A percentile compares a stretch with the other conserved stretches of the same genome.
Evolutionary conservation across 345 rosid species (phyloP).

Genomic region (Boechera stricta): DNA sequence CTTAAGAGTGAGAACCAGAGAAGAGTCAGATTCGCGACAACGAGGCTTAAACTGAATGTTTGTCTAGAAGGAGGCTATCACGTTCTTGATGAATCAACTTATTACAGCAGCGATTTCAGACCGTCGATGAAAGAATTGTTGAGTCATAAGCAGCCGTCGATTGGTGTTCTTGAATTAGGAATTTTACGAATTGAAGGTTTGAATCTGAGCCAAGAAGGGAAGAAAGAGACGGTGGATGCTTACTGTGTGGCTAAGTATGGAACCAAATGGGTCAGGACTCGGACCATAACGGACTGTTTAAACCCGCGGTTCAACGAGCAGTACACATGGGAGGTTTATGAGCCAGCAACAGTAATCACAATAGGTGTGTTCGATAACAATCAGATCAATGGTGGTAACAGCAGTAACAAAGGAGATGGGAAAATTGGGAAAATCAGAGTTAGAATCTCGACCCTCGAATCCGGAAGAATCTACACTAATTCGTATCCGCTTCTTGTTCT

Average conservation of each 20-base stretch:
- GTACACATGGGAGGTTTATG: conserved; percentile 95
- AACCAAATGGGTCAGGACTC: conserved; percentile 91
- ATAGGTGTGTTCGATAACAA: conserved; percentile 87
- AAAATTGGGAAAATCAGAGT: conserved; percentile 83
- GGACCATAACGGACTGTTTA: conserved; percentile 70
- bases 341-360: conserved; percentile 86
- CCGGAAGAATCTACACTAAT: conserved; percentile 82
- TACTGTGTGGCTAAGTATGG: conserved; percentile 99
- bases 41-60: conserved; percentile 63
- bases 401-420: conserved; percentile 51
- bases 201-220: conserved; percentile 74
- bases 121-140: conserved; percentile 86
- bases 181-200: conserved; percentile 74
- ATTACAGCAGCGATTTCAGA: conserved; percentile 91
- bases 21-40: conserved; percentile 66
- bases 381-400: conserved; percentile 56
- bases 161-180: conserved; percentile 88
- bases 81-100: conserved; percentile 91
- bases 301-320: conserved; percentile 94
- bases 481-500: conserved; percentile 84
- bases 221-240: conserved; percentile 79
- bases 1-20: conserved; percentile 64
- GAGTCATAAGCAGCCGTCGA: conserved; percentile 56
- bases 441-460: conserved; percentile 82
- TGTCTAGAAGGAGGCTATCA: conserved; percentile 98